Evolutionary conservation across 2,329 filamentous ascomycete genomes (phyloP), one percentile per base, ranked within the genome.

Genomic region (Fusarium pseudonygamai): DNA sequence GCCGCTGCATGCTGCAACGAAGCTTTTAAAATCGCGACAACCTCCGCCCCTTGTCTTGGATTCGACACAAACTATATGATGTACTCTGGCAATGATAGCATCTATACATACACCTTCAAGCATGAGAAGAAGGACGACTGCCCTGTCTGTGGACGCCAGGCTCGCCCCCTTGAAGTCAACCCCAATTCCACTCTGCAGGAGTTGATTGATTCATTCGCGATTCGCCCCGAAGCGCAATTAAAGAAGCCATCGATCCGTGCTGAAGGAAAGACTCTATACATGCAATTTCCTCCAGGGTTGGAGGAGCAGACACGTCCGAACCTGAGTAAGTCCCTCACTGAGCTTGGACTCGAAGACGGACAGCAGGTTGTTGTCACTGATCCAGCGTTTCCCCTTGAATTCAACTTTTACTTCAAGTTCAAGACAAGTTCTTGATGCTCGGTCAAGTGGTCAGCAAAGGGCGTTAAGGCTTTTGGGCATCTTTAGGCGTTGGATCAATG

Each of bases 71-170:
- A 97, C 81, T 99, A 99, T 84, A 98, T 98, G 95, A 97, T 98
- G 93, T 99, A 99, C 82, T 97, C 94, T 18, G 96, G 97, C 52
- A 95, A 98, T 79, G 96, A 97, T 79, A 90, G 93, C 74, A 93
- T 99, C 74, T 99, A 99, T 85, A 99, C 96, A 0, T 98, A 97
- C 83, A 99, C 96, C 0, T 99, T 98, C 81, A 92, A 95, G 78
- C 95, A 97, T 78, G 93, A 98, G 83, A 94, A 93, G 85, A 98
- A 98, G 82, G 89, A 92, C 22, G 96, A 98, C 82, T 99, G 96
- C 74, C 95, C 96, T 6, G 96, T 98, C 12, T 99, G 96, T 79
- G 95, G 96, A 24, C 93, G 94, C 60, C 84, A 94, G 65, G 91
- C 96, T 8, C 92, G 94, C 59, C 92, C 92, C 32, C 86, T 98